Evolutionary conservation across 202 grass and related monocot species (phyloP).

Genomic region (Musa balbisiana): DNA sequence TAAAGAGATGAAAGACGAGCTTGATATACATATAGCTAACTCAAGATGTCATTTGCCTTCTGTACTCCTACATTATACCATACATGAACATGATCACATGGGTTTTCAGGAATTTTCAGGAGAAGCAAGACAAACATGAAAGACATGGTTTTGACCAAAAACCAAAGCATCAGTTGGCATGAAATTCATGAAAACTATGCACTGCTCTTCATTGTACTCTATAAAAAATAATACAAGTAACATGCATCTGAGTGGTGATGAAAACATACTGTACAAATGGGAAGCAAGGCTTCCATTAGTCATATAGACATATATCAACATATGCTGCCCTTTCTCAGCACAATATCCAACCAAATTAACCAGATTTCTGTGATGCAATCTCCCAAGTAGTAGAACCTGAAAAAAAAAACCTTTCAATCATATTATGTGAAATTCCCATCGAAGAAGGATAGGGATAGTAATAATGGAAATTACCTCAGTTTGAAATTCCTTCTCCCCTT

Average conservation of each 20-base stretch:
- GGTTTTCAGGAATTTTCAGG: too few species aligned
- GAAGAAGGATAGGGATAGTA: conserved; percentile 2
- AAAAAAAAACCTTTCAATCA: neutral
- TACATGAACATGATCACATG: too few species aligned
- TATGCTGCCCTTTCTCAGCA: conserved; percentile 84
- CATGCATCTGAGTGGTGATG: conserved; percentile 13
- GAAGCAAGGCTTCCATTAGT: conserved; percentile 87
- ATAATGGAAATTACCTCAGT: conserved; percentile 52
- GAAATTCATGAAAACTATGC: neutral
- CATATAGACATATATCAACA: conserved; percentile 96
- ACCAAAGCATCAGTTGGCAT: neutral
- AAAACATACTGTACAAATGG: conserved; percentile 76
- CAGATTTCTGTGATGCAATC: conserved; percentile 93
- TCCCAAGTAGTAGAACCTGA: conserved; percentile 85
- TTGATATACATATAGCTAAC: too few species aligned
- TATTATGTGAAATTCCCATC: neutral
- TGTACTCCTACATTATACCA: too few species aligned
- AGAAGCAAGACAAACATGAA: neutral
- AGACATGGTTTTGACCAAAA: neutral
- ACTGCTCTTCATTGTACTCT: neutral
- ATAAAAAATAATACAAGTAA: neutral
- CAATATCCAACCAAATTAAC: conserved; percentile 98
- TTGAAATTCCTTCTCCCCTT: conserved; percentile 96
- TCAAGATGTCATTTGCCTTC: too few species aligned
- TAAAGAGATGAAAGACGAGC: too few species aligned